Base-by-base conservation (phyloP, 1,284 basidiomycete genomes). In the Malassezia nana region DNA sequence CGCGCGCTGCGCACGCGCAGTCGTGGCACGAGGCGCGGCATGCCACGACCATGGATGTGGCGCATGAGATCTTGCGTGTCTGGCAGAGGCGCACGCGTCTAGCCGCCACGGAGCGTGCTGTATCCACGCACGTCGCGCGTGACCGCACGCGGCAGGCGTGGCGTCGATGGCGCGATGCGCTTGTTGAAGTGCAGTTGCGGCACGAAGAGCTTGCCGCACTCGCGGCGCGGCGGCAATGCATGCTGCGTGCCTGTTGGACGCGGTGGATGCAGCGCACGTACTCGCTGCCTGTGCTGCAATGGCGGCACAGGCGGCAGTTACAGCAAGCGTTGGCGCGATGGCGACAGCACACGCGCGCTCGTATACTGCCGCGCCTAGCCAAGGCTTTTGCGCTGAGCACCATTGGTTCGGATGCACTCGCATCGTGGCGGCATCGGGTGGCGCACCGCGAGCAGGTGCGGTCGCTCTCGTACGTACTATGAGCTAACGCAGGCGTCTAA, bases 161-260 rank as follows among this genome's bases (percentile, higher is more conserved):
- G 52, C 16, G 41, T 12, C 12, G 15, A 3, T 55, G 52, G 52
- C 40, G 40, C 22, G 52, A 55, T 40, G 46, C 25, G 22, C 12
- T 30, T 3, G 35, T 32, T 3, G 31, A 52, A 13, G 33, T 28
- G 4, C 31, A 28, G 33, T 38, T 53, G 6, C 25, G 30, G 15
- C 24, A 33, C 45, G 50, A 52, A 26, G 43, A 45, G 29, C 29
- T 45, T 18, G 41, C 26, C 15, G 43, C 52, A 22, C 32, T 55
- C 2, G 52, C 43, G 0, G 31, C 38, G 8, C 52, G 52, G 1
- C 40, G 52, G 26, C 39, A 30, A 8, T 18, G 15, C n/a, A 31
- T 55, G 12, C 31, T 55, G 18, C 52, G 43, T 42, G 29, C 29
- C 6, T 55, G 16, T 29, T 55, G 47, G 29, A 26, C 12, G 16